A percentile compares a stretch with the other conserved stretches of the same genome.
Evolutionary conservation across 1,284 basidiomycete genomes (phyloP).

Genomic region (Violaceomyces palustris): DNA sequence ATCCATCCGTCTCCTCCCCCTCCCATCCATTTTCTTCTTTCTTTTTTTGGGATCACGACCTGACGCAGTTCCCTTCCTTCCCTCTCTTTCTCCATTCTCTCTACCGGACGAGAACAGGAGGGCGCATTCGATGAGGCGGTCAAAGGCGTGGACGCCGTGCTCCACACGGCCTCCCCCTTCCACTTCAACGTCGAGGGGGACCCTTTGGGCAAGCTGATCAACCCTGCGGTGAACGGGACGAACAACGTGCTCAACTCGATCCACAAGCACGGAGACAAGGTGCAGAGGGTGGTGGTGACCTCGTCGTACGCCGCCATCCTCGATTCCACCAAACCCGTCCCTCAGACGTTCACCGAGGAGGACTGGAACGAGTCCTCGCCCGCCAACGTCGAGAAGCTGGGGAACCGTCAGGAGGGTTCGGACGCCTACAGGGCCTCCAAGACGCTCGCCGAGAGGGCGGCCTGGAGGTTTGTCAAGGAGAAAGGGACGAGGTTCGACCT

Average conservation of each 20-base stretch:
- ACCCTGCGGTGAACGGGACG: slow-evolving; percentile 65
- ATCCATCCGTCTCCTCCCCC: too few relatives aligned
- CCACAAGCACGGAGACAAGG: slow-evolving; percentile 58
- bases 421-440: slow-evolving; percentile 60
- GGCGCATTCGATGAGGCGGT: slow-evolving; percentile 69
- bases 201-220: slow-evolving; percentile 56
- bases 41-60: too few relatives aligned
- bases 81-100: too few relatives aligned
- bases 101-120: slow-evolving; percentile 54
- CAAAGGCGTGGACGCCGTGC: slow-evolving; percentile 63
- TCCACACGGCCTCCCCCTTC: slow-evolving; percentile 62
- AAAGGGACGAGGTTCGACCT: slow-evolving; percentile 31
- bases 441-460: slow-evolving; percentile 63
- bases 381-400: slow-evolving; percentile 49
- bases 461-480: slow-evolving; percentile 52
- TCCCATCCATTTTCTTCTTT: too few relatives aligned
- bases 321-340: slow-evolving; percentile 37
- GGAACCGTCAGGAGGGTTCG: slow-evolving; percentile 51
- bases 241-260: slow-evolving; percentile 60
- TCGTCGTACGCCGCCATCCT: slow-evolving; percentile 61
- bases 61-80: too few relatives aligned
- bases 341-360: slow-evolving; percentile 48
- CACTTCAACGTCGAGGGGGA: slow-evolving; percentile 43
- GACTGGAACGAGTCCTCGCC: slow-evolving; percentile 67
- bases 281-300: slow-evolving; percentile 64